Percentiles rank a stretch among this genome's conserved stretches.
These are phyloP conservation scores for Isochrysis galbana DNA, from an alignment of 78 protist genomes.

Conservation along the genomic window DNA sequence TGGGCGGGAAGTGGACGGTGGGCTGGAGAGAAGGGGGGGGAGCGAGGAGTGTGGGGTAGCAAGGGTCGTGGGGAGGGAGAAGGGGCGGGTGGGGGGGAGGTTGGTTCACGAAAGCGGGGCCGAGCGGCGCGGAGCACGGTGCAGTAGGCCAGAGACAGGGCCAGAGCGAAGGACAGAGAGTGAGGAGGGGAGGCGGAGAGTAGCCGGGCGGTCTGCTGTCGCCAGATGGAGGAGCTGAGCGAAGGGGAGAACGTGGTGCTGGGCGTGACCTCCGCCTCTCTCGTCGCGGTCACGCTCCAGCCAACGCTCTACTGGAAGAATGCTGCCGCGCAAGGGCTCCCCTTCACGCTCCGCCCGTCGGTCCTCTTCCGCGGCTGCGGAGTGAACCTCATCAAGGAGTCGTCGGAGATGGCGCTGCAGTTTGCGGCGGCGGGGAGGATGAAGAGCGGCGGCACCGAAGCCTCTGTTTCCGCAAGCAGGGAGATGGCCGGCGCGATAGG, in stretches of 20 bases:
- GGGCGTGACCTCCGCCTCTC: background rate
- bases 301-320: conserved; percentile 42
- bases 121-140: too few species aligned
- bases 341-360: conserved; percentile 13
- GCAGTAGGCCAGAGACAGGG: too few species aligned
- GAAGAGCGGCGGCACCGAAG: background rate
- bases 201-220: too few species aligned
- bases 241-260: background rate
- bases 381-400: background rate
- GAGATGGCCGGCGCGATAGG: background rate
- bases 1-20: too few species aligned
- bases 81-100: too few species aligned
- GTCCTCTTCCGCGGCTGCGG: conserved; percentile 26
- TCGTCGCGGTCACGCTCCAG: background rate
- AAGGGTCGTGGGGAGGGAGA: too few species aligned
- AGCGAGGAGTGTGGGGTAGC: too few species aligned
- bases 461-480: background rate
- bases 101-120: too few species aligned
- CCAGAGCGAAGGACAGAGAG: too few species aligned
- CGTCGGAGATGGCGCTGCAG: background rate
- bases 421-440: background rate
- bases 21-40: too few species aligned
- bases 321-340: conserved; percentile 22
- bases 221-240: background rate
- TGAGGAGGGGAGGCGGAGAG: too few species aligned